These are phyloP conservation scores for Rhazya stricta DNA, from an alignment of 257 asterid genomes.

Conservation along the genomic window DNA sequence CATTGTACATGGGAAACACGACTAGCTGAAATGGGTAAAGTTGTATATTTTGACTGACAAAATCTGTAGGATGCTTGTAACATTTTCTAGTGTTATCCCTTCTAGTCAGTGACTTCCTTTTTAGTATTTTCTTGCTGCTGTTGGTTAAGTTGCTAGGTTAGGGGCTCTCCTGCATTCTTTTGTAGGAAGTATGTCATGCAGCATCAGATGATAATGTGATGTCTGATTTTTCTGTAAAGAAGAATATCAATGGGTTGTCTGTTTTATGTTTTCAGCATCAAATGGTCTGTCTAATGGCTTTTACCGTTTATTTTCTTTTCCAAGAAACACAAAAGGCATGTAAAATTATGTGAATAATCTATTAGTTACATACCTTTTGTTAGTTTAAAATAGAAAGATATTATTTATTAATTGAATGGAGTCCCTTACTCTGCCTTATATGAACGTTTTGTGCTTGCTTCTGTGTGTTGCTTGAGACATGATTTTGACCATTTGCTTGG, in stretches of 20 bases:
- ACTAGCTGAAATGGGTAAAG: constrained; percentile 23
- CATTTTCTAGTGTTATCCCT: not conserved
- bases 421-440: constrained; percentile 1
- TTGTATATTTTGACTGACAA: constrained; percentile 12
- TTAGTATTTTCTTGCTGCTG: not conserved
- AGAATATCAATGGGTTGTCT: not conserved
- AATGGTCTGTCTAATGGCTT: not conserved
- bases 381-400: not conserved
- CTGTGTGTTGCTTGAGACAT: not conserved
- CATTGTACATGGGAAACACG: constrained; percentile 21
- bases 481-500: not conserved
- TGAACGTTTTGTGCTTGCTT: not conserved
- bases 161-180: not conserved
- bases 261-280: not conserved
- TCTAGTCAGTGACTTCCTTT: not conserved
- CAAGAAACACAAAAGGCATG: not conserved
- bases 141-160: not conserved
- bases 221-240: constrained; percentile 10
- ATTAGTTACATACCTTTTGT: not conserved
- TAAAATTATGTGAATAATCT: not conserved
- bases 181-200: not conserved
- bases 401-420: not conserved
- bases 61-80: not conserved
- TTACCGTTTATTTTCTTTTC: not conserved
- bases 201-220: not conserved